Conservation (phyloP, 768 basidiomycete genomes). For the Megacollybia marginata region DNA sequence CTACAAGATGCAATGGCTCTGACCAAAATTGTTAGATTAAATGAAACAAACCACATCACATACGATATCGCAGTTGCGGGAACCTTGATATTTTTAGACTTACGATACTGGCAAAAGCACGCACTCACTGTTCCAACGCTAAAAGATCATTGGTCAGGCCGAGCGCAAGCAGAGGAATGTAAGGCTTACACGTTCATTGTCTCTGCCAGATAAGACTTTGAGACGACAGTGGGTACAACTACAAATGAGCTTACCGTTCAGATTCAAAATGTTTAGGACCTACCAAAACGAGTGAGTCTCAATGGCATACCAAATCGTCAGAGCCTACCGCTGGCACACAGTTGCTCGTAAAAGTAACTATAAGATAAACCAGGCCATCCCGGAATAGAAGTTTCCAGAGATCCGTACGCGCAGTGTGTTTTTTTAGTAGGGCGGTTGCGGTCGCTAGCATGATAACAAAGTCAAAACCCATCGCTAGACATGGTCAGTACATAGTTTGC, state of each 20-base stretch:
- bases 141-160: neutral
- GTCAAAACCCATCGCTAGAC: conserved; percentile 63
- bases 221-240: neutral
- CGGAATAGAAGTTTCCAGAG: conserved; percentile 67
- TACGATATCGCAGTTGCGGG: conserved; percentile 65
- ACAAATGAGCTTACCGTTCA: conserved; percentile 41
- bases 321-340: conserved; percentile 56
- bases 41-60: neutral
- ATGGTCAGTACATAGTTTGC: neutral
- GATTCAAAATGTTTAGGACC: conserved; percentile 52
- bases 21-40: conserved; percentile 2
- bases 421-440: conserved; percentile 41
- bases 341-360: conserved; percentile 59
- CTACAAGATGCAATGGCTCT: conserved; percentile 62
- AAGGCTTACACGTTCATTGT: conserved; percentile 55
- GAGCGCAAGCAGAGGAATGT: too few species aligned
- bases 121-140: neutral
- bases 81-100: conserved; percentile 25
- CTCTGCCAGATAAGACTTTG: conserved; percentile 22
- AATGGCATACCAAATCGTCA: too few species aligned
- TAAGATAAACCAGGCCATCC: conserved; percentile 67
- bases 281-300: conserved; percentile 7
- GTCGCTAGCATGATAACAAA: conserved; percentile 53
- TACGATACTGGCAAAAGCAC: neutral
- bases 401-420: conserved; percentile 46